Percentiles rank a stretch among this genome's conserved stretches.
phyloP scores from a whole-genome alignment of 805 yeast genomes.

The Cyberlindnera americana region DNA sequence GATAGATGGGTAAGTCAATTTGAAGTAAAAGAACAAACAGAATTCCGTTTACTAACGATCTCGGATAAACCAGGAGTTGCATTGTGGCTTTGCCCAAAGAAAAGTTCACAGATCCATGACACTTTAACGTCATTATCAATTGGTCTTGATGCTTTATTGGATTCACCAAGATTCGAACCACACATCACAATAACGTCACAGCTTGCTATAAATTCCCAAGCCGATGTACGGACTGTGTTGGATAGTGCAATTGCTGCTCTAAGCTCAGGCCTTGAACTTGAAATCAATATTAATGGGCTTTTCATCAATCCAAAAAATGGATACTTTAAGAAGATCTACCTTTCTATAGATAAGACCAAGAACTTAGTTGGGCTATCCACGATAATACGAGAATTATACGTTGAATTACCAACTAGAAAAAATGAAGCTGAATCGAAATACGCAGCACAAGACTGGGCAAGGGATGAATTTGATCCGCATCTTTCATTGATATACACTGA shows the following conservation, averaged over 20 bases:
- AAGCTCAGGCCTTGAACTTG: slow-evolving; percentile 11
- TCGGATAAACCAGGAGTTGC: slow-evolving; percentile 35
- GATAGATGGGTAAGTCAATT: no score
- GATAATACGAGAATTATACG: slow-evolving; percentile 55
- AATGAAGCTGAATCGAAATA: slow-evolving; percentile 32
- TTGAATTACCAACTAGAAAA: slow-evolving; percentile 37
- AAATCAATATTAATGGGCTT: slow-evolving; percentile 16
- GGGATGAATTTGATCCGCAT: slow-evolving; percentile 63
- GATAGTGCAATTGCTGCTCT: slow-evolving; percentile 58
- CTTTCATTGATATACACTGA: slow-evolving; percentile 67
- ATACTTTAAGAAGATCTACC: slow-evolving; percentile 25
- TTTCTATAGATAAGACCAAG: slow-evolving; percentile 20
- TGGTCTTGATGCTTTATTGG: slow-evolving; percentile 68
- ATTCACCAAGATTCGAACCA: slow-evolving; percentile 67
- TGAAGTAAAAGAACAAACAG: no score
- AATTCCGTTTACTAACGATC: neutral
- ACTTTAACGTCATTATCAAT: slow-evolving; percentile 55
- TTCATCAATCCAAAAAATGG: slow-evolving; percentile 17
- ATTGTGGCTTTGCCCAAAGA: slow-evolving; percentile 73
- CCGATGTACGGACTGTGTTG: slow-evolving; percentile 57
- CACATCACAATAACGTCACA: slow-evolving; percentile 75
- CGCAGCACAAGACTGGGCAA: slow-evolving; percentile 56
- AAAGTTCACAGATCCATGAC: slow-evolving; percentile 49
- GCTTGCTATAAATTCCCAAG: slow-evolving; percentile 44
- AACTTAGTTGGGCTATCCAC: slow-evolving; percentile 34